A percentile compares a stretch with the other conserved stretches of the same genome.
phyloP scores from a whole-genome alignment of 352 stramenopile genomes.

The Phytophthora agathidicida region DNA sequence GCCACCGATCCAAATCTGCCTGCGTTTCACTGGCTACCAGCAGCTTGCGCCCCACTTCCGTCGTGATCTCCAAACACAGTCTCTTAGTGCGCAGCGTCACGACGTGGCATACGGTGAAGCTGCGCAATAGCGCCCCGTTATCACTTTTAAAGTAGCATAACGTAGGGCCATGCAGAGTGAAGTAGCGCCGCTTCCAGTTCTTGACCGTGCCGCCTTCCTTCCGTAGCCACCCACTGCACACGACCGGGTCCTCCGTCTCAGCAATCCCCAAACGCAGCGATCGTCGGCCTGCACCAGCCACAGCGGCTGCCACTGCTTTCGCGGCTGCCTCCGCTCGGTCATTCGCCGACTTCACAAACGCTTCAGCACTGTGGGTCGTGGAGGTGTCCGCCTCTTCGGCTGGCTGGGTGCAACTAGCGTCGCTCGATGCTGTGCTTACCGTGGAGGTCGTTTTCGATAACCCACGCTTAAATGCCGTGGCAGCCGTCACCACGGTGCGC shows the following conservation, averaged over 20 bases:
- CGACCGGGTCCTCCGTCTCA: conserved; percentile 47
- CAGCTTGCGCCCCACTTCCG: conserved; percentile 74
- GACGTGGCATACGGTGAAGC: conserved; percentile 74
- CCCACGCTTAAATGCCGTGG: conserved; percentile 44
- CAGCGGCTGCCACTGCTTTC: conserved; percentile 31
- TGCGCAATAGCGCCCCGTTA: conserved; percentile 68
- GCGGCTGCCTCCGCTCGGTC: conserved; percentile 35
- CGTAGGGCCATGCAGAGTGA: conserved; percentile 76
- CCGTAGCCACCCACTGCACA: conserved; percentile 78
- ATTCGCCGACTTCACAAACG: conserved; percentile 18
- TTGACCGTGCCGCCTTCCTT: conserved; percentile 87
- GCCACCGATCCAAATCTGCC: conserved; percentile 71
- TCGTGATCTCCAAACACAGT: conserved; percentile 81
- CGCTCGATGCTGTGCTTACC: conserved; percentile 22
- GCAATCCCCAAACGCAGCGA: conserved; percentile 25
- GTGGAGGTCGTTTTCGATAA: conserved; percentile 39
- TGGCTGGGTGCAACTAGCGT: conserved; percentile 13
- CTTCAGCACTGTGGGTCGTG: conserved; percentile 9
- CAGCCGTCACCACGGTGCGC: conserved; percentile 38
- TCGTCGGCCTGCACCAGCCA: conserved; percentile 22
- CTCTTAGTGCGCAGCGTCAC: conserved; percentile 66
- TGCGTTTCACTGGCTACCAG: conserved; percentile 74
- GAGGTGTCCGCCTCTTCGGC: background rate
- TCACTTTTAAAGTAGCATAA: conserved; percentile 88
- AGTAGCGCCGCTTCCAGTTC: conserved; percentile 86